Evolutionary conservation across 2,329 filamentous ascomycete genomes (phyloP).

Genomic region (Paraconiothyrium sp.): DNA sequence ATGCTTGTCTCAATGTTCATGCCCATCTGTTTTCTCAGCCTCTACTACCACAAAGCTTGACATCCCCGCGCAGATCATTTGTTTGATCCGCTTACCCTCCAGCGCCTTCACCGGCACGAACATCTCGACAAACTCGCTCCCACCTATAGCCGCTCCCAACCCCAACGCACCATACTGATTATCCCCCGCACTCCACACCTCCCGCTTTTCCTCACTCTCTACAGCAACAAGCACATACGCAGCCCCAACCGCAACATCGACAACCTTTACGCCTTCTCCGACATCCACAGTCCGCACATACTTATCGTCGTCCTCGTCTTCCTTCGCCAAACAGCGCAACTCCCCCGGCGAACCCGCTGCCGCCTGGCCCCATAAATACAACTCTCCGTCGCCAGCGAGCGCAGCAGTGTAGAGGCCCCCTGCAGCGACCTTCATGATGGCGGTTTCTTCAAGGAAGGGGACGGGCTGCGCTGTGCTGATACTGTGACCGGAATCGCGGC

Average conservation of each 20-base stretch:
- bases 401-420: constrained; percentile 48
- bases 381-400: constrained; percentile 39
- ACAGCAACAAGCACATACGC: constrained; percentile 43
- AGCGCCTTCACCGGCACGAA: constrained; percentile 35
- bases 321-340: constrained; percentile 26
- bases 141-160: constrained; percentile 15
- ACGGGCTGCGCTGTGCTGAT: constrained; percentile 20
- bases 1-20: background rate
- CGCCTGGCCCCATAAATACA: constrained; percentile 47
- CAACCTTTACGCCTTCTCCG: constrained; percentile 28
- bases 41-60: constrained; percentile 33
- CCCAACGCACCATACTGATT: constrained; percentile 39
- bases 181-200: constrained; percentile 39
- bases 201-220: constrained; percentile 17
- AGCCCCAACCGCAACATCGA: constrained; percentile 39
- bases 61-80: constrained; percentile 38
- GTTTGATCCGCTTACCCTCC: constrained; percentile 28
- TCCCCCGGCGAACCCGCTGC: constrained; percentile 32
- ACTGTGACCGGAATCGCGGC: constrained; percentile 25
- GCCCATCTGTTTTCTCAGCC: background rate
- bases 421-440: constrained; percentile 33
- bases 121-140: constrained; percentile 26
- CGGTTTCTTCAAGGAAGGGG: constrained; percentile 39
- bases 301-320: constrained; percentile 33
- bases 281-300: constrained; percentile 37